phyloP scores from a whole-genome alignment of 768 basidiomycete species.

The Tulasnella sp. region DNA sequence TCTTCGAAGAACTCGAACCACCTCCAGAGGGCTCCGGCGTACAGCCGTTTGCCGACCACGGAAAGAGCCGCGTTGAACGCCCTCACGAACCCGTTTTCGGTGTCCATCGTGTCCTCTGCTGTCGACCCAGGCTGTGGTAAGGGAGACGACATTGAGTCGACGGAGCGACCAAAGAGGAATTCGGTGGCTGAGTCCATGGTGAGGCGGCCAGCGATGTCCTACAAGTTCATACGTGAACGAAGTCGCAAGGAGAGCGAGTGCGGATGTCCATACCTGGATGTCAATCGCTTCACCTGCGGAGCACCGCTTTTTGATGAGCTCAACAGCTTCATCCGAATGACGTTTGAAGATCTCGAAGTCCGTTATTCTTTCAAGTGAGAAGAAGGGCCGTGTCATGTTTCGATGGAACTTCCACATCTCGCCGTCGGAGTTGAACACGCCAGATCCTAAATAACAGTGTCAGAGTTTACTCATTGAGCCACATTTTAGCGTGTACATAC shows the following conservation, averaged over 20 bases:
- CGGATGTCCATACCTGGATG: constrained; percentile 50
- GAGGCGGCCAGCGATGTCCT: constrained; percentile 43
- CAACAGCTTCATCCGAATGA: constrained; percentile 35
- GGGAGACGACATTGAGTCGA: constrained; percentile 36
- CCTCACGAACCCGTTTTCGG: no score
- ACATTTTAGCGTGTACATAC: constrained; percentile 21
- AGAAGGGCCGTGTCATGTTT: constrained; percentile 45
- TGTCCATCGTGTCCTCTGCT: constrained; percentile 26
- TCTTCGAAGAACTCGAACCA: constrained; percentile 33
- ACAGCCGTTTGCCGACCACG: background rate
- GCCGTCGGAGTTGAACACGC: constrained; percentile 58
- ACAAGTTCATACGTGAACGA: background rate
- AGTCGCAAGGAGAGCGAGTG: background rate
- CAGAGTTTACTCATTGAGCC: no score
- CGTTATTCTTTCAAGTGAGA: no score
- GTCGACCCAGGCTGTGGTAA: constrained; percentile 24
- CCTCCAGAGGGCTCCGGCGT: constrained; percentile 27
- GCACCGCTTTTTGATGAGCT: constrained; percentile 33
- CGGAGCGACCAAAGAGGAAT: no score
- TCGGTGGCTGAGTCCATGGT: no score
- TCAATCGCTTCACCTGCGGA: constrained; percentile 41
- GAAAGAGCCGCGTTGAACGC: background rate
- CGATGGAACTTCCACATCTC: constrained; percentile 79
- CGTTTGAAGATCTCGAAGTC: no score
- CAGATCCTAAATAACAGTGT: constrained; percentile 45